A percentile compares a stretch with the other conserved stretches of the same genome.
Conservation (phyloP, 2,329 filamentous ascomycete genomes). For the Lasiodiplodia citricola region DNA sequence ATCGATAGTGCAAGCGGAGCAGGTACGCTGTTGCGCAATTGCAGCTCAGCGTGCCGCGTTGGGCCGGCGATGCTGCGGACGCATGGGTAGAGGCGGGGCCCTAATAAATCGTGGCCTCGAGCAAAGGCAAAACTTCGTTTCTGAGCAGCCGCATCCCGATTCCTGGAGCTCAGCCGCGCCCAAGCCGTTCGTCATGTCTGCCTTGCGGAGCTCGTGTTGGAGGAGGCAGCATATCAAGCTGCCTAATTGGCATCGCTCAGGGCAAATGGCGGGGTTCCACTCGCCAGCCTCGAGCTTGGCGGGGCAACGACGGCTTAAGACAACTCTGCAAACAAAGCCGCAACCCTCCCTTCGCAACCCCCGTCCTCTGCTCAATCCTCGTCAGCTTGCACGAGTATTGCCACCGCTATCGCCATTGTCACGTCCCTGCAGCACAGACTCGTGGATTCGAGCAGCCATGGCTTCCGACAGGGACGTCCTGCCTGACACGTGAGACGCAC, state of each 20-base stretch:
- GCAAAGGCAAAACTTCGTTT: conserved; percentile 11
- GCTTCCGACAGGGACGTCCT: conserved; percentile 54
- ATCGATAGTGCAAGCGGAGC: not conserved
- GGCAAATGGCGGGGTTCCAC: conserved; percentile 25
- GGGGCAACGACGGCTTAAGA: conserved; percentile 21
- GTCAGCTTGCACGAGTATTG: conserved; percentile 1
- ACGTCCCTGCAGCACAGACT: conserved; percentile 22
- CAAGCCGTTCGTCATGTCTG: conserved; percentile 12
- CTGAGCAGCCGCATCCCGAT: not conserved
- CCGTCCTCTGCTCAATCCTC: not conserved
- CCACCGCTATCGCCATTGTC: not conserved
- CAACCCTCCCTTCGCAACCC: not conserved
- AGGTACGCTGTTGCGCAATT: not conserved
- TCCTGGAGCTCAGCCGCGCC: too few species aligned
- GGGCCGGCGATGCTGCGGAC: not conserved
- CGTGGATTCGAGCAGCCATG: conserved; percentile 37
- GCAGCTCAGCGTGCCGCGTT: not conserved
- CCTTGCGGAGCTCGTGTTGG: conserved; percentile 1
- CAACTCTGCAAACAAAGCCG: not conserved
- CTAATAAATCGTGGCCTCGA: not conserved
- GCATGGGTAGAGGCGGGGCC: not conserved
- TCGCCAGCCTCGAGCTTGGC: conserved; percentile 16
- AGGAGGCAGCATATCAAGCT: conserved; percentile 14
- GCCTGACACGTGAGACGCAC: conserved; percentile 47
- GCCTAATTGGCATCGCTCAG: conserved; percentile 11